phyloP scores from a whole-genome alignment of 495 filamentous ascomycete species.

The Bryoglossum gracile region DNA sequence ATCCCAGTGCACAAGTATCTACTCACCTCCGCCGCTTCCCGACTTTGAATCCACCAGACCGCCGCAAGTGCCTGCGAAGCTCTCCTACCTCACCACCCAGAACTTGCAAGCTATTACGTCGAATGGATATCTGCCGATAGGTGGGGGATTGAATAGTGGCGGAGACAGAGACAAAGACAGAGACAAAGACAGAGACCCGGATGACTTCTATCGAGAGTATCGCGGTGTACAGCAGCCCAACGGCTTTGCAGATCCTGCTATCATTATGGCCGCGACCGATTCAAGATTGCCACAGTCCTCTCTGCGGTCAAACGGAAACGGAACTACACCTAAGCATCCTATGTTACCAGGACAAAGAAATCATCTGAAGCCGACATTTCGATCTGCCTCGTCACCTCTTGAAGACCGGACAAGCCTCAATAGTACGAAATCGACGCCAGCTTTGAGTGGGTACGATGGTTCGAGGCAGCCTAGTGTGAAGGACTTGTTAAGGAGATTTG shows the following conservation, averaged over 20 bases:
- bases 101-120: slow-evolving; percentile 19
- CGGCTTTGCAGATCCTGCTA: slow-evolving; percentile 10
- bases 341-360: slow-evolving; percentile 11
- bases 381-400: slow-evolving; percentile 44
- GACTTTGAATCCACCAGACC: slow-evolving; percentile 11
- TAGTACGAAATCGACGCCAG: slow-evolving; percentile 24
- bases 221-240: slow-evolving; percentile 28
- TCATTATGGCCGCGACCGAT: slow-evolving; percentile 16
- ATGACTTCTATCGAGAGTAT: slow-evolving; percentile 47
- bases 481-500: slow-evolving; percentile 48
- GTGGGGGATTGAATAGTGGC: not conserved
- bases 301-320: slow-evolving; percentile 24
- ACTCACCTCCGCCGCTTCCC: slow-evolving; percentile 14
- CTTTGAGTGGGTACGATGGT: slow-evolving; percentile 22
- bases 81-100: slow-evolving; percentile 18
- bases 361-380: slow-evolving; percentile 21
- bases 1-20: slow-evolving; percentile 1
- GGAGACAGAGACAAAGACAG: slow-evolving; percentile 27
- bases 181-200: slow-evolving; percentile 32
- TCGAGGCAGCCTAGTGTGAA: slow-evolving; percentile 42
- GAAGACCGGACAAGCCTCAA: slow-evolving; percentile 29
- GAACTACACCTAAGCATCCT: slow-evolving; percentile 23
- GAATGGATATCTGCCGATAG: slow-evolving; percentile 21
- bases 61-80: slow-evolving; percentile 18
- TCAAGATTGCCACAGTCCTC: slow-evolving; percentile 15